These are phyloP conservation scores for Aspergillus ochraceoroseus DNA, from an alignment of 2,329 filamentous ascomycete species.

Conservation along the genomic window DNA sequence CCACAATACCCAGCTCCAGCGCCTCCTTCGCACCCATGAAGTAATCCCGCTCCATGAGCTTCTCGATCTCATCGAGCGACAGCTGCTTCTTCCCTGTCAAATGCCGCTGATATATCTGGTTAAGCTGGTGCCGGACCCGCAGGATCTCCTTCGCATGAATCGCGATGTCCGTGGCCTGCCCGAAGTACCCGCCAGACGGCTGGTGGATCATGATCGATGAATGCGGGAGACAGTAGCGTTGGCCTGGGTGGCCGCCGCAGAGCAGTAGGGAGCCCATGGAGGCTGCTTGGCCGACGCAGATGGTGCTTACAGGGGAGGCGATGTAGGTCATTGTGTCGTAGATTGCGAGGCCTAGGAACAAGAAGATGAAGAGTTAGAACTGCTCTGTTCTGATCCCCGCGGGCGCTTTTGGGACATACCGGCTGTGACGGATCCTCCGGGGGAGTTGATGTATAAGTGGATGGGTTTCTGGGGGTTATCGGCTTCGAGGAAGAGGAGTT, in stretches of 20 bases:
- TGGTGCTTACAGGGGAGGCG: constrained; percentile 82
- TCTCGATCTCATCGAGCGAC: constrained; percentile 76
- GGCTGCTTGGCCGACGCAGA: constrained; percentile 89
- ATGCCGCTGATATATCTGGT: constrained; percentile 82
- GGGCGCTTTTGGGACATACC: constrained; percentile 48
- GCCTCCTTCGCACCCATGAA: constrained; percentile 89
- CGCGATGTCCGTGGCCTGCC: constrained; percentile 73
- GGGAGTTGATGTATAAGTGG: constrained; percentile 96
- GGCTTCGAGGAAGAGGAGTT: constrained; percentile 95
- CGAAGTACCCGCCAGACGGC: constrained; percentile 69
- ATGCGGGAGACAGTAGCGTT: constrained; percentile 86
- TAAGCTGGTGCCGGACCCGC: constrained; percentile 75
- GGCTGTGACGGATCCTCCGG: constrained; percentile 86
- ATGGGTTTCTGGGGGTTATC: constrained; percentile 93
- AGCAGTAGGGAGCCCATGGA: constrained; percentile 91
- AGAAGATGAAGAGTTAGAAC: background rate
- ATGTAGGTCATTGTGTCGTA: constrained; percentile 99
- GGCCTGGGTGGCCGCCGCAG: constrained; percentile 76
- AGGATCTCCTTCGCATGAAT: constrained; percentile 98
- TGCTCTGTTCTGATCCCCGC: too few relatives aligned
- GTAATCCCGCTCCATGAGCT: constrained; percentile 94
- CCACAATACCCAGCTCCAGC: constrained; percentile 81
- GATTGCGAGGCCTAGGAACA: constrained; percentile 59
- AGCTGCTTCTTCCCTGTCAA: constrained; percentile 66
- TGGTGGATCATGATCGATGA: constrained; percentile 97